A percentile compares a stretch with the other conserved stretches of the same genome.
Conservation (phyloP, 225 moss, liverwort and hornwort genomes). For the Sphagnum tenellum region DNA sequence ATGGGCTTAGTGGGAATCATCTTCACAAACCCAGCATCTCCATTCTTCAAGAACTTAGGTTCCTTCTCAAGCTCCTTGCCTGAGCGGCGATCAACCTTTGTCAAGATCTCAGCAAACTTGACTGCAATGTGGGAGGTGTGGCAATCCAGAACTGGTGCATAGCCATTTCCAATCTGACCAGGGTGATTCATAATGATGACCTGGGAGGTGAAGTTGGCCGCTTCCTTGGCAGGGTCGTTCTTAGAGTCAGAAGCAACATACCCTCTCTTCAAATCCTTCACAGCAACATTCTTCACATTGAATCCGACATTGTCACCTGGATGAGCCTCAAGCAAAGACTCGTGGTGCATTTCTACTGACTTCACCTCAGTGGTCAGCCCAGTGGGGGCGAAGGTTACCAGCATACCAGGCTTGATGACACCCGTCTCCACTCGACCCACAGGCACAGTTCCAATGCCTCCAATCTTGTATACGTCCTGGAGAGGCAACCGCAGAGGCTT, state of each 20-base stretch:
- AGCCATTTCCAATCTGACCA: conserved; percentile 47
- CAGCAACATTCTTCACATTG: conserved; percentile 42
- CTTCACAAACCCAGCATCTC: conserved; percentile 62
- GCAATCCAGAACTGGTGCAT: conserved; percentile 51
- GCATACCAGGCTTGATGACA: conserved; percentile 54
- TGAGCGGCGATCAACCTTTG: conserved; percentile 49
- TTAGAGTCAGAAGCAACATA: conserved; percentile 48
- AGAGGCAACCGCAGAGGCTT: conserved; percentile 60
- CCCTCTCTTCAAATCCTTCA: conserved; percentile 43
- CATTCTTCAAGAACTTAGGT: conserved; percentile 64
- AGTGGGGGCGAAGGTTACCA: conserved; percentile 39
- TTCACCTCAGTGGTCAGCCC: conserved; percentile 57
- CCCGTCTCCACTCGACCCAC: conserved; percentile 54
- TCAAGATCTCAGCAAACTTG: conserved; percentile 42
- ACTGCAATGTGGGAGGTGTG: conserved; percentile 59
- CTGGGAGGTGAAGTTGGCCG: conserved; percentile 40
- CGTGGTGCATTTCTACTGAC: conserved; percentile 60
- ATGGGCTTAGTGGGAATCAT: conserved; percentile 63
- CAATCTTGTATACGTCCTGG: conserved; percentile 75
- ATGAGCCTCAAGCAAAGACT: conserved; percentile 26
- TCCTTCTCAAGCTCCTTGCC: conserved; percentile 49
- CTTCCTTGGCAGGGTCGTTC: conserved; percentile 49
- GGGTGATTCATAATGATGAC: conserved; percentile 59
- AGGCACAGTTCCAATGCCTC: conserved; percentile 52
- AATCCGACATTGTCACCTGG: conserved; percentile 53